Percentiles rank a stretch among this genome's conserved stretches.
Conservation (phyloP, 2,329 filamentous ascomycete genomes). For the Aspergillus piperis region DNA sequence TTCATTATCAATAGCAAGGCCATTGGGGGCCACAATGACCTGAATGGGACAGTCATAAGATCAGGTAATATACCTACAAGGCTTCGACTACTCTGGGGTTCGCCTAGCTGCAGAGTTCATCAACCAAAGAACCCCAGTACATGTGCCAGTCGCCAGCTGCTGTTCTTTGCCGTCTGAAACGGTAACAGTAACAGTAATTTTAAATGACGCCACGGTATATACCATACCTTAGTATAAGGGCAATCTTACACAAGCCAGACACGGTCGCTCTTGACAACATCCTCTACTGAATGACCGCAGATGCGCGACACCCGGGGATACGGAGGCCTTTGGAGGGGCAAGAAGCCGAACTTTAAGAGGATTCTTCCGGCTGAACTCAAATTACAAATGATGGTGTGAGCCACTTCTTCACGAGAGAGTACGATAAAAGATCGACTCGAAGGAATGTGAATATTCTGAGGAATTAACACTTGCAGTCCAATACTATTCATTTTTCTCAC, state of each 20-base stretch:
- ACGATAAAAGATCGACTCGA: background rate
- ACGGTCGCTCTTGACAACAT: background rate
- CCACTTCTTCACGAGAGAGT: background rate
- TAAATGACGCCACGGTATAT: background rate
- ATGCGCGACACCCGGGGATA: background rate
- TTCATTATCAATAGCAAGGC: background rate
- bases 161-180: background rate
- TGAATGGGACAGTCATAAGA: background rate
- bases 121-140: background rate
- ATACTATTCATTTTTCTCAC: too few species aligned
- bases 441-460: background rate
- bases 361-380: slow-evolving; percentile 3
- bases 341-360: background rate
- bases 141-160: background rate
- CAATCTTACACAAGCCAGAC: background rate
- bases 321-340: background rate
- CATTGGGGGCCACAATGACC: background rate
- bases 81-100: background rate
- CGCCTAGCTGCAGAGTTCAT: slow-evolving; percentile 1
- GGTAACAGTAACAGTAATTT: background rate
- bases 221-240: background rate
- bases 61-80: slow-evolving; percentile 1
- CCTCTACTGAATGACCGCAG: background rate
- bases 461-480: too few species aligned
- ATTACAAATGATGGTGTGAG: background rate